Conservation (phyloP, 208 protist genomes). For the Strigomonas oncopelti region DNA sequence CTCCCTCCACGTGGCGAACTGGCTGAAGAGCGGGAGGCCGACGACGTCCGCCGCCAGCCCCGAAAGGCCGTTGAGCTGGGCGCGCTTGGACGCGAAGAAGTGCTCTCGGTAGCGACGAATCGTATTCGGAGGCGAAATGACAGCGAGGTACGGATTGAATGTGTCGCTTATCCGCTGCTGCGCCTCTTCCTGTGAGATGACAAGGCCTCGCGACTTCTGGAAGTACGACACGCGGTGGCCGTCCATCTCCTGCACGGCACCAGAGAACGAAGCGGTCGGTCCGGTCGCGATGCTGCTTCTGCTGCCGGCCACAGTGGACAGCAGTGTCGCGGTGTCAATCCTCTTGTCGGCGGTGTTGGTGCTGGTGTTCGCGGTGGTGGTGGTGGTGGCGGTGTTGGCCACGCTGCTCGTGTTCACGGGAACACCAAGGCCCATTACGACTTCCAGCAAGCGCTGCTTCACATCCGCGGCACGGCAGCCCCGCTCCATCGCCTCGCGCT, state of each 20-base stretch:
- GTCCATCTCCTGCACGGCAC: not conserved
- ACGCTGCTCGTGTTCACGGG: too few relatives aligned
- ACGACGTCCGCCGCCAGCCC: conserved; percentile 37
- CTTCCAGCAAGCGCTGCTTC: conserved; percentile 67
- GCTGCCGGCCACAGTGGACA: not conserved
- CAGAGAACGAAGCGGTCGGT: too few relatives aligned
- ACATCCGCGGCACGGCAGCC: conserved; percentile 58
- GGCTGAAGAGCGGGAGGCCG: conserved; percentile 74
- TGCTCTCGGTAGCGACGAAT: conserved; percentile 43
- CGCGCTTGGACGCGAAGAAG: conserved; percentile 24
- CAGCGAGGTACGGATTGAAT: conserved; percentile 82
- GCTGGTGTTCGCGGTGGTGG: too few relatives aligned
- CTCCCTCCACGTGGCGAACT: conserved; percentile 82
- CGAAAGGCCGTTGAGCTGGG: conserved; percentile 19
- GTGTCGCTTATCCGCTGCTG: conserved; percentile 59
- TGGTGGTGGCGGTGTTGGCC: too few relatives aligned
- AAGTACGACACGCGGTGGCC: not conserved
- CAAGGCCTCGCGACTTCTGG: not conserved
- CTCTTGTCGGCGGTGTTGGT: not conserved
- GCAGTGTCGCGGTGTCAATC: not conserved
- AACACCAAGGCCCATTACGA: conserved; percentile 32
- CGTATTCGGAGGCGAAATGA: conserved; percentile 47
- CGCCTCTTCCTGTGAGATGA: conserved; percentile 36
- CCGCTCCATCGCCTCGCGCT: conserved; percentile 65
- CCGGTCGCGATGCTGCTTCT: not conserved